Evolutionary conservation across 768 basidiomycete genomes (phyloP), one percentile per base, ranked within the genome.

Genomic region (Mrakia hoshinonis): DNA sequence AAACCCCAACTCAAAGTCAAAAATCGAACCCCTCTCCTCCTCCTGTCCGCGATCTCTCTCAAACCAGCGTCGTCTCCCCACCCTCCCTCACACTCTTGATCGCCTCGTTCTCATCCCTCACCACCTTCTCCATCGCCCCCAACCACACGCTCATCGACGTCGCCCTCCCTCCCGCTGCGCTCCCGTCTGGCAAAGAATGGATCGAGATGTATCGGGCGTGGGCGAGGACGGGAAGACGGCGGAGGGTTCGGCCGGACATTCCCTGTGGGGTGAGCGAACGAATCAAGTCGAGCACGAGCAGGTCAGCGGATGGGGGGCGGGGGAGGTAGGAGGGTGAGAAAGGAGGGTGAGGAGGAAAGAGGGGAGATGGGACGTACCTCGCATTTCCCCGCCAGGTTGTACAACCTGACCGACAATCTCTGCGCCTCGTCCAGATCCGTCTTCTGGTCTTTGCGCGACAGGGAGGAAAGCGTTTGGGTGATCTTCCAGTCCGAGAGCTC

Each of bases 221-320:
- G 1, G 94, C 91, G 24, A 98, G 85, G 58, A 98, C 92, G 3
- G 96, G 96, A n/a, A 99, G 83, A 9, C 93, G 87, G 15, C 96
- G 86, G 15, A 99, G 83, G 0, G 91, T 88, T 46, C 96, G 87
- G 18, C 96, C 96, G 20, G 94, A 96, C 83, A 98, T 86, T n/a
- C 85, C 85, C 78, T 92, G 87, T 22, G 79, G 78, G 54, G 24
- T 4, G 26, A 24, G 54, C 24, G 10, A 54, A 26, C n/a, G 46
- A 48, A 62, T 48, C 24, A 52, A 63, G 11, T 15, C 15, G 38
- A 43, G 39, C 4, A 36, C 6, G n/a, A n/a, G n/a, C n/a, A n/a
- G n/a, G n/a, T n/a, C n/a, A n/a, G n/a, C n/a, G n/a, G n/a, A n/a
- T n/a, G n/a, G n/a, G n/a, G n/a, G n/a, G n/a, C n/a, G n/a, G n/a